Percentiles rank a stretch among this genome's conserved stretches.
Conservation (phyloP, 805 yeast genomes). For the Blastobotrys mokoenaii region DNA sequence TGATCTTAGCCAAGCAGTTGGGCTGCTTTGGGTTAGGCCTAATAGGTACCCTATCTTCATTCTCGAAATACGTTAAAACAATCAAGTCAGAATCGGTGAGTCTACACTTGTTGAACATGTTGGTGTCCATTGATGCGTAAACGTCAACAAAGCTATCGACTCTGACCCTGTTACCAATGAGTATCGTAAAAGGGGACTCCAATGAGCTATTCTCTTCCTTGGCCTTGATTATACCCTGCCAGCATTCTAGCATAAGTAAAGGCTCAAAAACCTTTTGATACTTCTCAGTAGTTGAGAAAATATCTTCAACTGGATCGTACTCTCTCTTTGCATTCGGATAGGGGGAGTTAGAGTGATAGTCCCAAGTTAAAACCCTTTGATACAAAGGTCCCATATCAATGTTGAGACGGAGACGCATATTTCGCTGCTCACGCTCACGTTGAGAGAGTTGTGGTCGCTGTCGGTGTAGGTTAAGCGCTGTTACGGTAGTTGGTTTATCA, state of each 20-base stretch:
- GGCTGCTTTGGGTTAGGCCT: slow-evolving; percentile 17
- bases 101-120: slow-evolving; percentile 41
- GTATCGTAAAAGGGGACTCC: slow-evolving; percentile 53
- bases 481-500: slow-evolving; percentile 7
- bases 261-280: slow-evolving; percentile 72
- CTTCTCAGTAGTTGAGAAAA: slow-evolving; percentile 50
- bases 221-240: slow-evolving; percentile 81
- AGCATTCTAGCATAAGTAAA: slow-evolving; percentile 75
- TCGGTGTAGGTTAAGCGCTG: too few species aligned
- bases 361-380: slow-evolving; percentile 64
- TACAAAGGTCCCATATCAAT: slow-evolving; percentile 75
- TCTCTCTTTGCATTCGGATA: slow-evolving; percentile 39
- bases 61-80: slow-evolving; percentile 49
- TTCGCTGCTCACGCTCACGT: slow-evolving; percentile 53
- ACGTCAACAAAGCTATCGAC: slow-evolving; percentile 86
- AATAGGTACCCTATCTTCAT: slow-evolving; percentile 19
- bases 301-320: slow-evolving; percentile 43
- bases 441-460: too few species aligned
- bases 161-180: slow-evolving; percentile 71
- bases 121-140: slow-evolving; percentile 58
- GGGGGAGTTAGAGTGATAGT: slow-evolving; percentile 47
- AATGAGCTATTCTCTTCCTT: slow-evolving; percentile 44
- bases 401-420: slow-evolving; percentile 70
- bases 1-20: slow-evolving; percentile 73
- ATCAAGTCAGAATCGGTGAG: slow-evolving; percentile 71